phyloP scores from a whole-genome alignment of 2,329 filamentous ascomycete species.

The Penicillium psychrosexuale region DNA sequence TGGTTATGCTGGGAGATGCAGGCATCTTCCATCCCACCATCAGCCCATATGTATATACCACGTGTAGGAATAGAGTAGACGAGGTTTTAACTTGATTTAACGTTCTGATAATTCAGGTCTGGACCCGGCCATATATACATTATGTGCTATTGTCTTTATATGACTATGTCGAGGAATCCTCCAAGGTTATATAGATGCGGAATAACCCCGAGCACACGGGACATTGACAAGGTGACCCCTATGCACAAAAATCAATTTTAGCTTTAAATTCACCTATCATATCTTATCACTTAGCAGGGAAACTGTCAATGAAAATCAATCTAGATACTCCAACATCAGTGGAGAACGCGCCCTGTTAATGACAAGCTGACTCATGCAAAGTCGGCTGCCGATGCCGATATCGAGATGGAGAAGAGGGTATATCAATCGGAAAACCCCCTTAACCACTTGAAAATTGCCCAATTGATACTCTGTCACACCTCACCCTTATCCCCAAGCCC shows the following conservation, averaged over 20 bases:
- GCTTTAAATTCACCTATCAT: not conserved
- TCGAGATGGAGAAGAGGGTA: not conserved
- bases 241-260: not conserved
- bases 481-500: not conserved
- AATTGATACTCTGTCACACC: not conserved
- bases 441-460: not conserved
- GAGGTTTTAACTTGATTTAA: not conserved
- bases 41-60: slow-evolving; percentile 16
- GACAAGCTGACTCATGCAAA: slow-evolving; percentile 21
- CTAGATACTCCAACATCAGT: not conserved
- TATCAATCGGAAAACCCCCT: not conserved
- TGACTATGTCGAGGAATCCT: not conserved
- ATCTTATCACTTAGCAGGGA: not conserved
- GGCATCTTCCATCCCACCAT: slow-evolving; percentile 17
- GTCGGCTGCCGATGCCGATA: not conserved
- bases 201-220: not conserved
- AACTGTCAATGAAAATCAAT: not conserved
- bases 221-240: not conserved
- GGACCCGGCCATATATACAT: too few species aligned
- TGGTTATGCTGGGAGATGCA: slow-evolving; percentile 13
- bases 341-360: slow-evolving; percentile 20
- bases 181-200: not conserved
- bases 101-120: not conserved
- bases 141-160: not conserved
- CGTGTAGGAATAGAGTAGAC: not conserved